phyloP scores from a whole-genome alignment of 306 rosid genomes.

The Alnus rubra region DNA sequence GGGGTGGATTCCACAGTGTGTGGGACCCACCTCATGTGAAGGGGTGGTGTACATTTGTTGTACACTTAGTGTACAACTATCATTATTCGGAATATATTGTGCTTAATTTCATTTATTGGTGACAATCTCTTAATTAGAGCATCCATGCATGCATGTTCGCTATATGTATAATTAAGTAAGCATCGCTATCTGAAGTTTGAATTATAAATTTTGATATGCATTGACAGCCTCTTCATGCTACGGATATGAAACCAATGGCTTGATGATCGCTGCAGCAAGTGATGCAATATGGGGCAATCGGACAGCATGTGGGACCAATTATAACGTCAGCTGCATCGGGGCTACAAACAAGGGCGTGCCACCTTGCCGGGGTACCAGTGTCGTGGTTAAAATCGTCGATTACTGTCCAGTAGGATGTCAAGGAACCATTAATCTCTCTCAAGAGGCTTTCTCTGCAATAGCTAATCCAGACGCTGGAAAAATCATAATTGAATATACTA shows the following conservation, averaged over 20 bases:
- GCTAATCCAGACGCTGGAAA: slow-evolving; percentile 31
- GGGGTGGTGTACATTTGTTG: too few relatives aligned
- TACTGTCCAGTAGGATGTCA: slow-evolving; percentile 21
- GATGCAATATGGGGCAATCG: neutral
- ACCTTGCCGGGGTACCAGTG: slow-evolving; percentile 20
- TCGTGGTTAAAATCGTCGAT: slow-evolving; percentile 29
- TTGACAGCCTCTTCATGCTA: slow-evolving; percentile 2
- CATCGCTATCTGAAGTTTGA: too few relatives aligned
- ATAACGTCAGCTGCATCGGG: slow-evolving; percentile 14
- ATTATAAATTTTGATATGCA: too few relatives aligned
- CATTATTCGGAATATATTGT: too few relatives aligned
- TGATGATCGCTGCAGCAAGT: slow-evolving; percentile 6
- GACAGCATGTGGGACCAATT: slow-evolving; percentile 15
- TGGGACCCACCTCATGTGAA: too few relatives aligned
- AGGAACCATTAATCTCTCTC: slow-evolving; percentile 28
- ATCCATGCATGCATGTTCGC: too few relatives aligned
- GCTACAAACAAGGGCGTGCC: slow-evolving; percentile 14
- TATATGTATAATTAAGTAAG: too few relatives aligned
- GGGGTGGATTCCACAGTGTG: too few relatives aligned
- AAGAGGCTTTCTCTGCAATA: slow-evolving; percentile 22
- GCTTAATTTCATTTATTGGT: too few relatives aligned
- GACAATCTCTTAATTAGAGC: too few relatives aligned
- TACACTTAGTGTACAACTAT: too few relatives aligned
- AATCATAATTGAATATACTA: slow-evolving; percentile 13
- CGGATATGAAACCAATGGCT: neutral